Conservation (phyloP, 495 filamentous ascomycete genomes). For the Neurospora tetraspora region DNA sequence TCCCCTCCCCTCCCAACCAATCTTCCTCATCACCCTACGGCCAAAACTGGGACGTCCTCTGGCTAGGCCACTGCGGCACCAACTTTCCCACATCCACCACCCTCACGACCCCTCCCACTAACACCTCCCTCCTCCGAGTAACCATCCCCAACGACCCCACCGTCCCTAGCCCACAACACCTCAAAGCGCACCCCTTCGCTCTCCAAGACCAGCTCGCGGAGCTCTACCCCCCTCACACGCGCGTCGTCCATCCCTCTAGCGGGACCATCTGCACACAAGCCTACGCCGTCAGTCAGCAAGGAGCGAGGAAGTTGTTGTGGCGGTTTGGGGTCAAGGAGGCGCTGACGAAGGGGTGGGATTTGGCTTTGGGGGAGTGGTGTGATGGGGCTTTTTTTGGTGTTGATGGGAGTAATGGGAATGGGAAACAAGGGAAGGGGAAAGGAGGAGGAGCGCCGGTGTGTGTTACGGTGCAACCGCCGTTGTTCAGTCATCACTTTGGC, state of each 20-base stretch:
- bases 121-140: constrained; percentile 16
- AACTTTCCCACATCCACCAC: constrained; percentile 21
- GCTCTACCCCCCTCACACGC: constrained; percentile 32
- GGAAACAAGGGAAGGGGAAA: not conserved
- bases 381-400: no score
- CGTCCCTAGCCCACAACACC: constrained; percentile 28
- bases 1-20: not conserved
- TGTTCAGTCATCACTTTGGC: constrained; percentile 36
- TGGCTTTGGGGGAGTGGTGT: constrained; percentile 39
- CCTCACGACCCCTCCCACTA: not conserved
- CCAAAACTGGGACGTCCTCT: constrained; percentile 39
- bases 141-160: constrained; percentile 27
- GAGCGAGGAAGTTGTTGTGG: constrained; percentile 33
- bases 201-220: constrained; percentile 26
- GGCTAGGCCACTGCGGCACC: constrained; percentile 42
- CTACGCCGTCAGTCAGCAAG: constrained; percentile 35
- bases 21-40: constrained; percentile 22
- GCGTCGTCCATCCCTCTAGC: constrained; percentile 31
- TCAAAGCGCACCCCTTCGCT: constrained; percentile 37
- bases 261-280: constrained; percentile 36
- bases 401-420: no score
- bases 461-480: constrained; percentile 37
- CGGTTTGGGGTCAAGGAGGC: constrained; percentile 25
- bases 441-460: constrained; percentile 17
- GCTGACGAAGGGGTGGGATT: constrained; percentile 32